These are phyloP conservation scores for Monosporascus sp. DNA, from an alignment of 2,329 filamentous ascomycete species.

Conservation along the genomic window DNA sequence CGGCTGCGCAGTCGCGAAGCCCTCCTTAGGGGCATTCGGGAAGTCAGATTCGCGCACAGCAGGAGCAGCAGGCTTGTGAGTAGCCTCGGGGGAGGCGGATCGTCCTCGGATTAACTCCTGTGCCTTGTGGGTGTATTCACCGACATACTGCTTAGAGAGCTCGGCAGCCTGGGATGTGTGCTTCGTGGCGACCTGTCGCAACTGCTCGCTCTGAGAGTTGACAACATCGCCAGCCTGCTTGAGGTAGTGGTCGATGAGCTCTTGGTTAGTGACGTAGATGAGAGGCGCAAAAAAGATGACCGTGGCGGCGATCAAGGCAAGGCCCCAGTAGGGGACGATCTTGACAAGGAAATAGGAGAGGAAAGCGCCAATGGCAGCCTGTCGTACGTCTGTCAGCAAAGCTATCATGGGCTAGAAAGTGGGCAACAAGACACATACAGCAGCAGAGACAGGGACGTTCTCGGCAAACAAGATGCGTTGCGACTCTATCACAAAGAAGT, in stretches of 20 bases:
- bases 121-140: conserved; percentile 63
- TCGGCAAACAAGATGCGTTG: conserved; percentile 65
- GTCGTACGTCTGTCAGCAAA: conserved; percentile 2
- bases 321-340: conserved; percentile 65
- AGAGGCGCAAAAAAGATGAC: conserved; percentile 58
- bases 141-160: conserved; percentile 62
- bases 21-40: conserved; percentile 36
- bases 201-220: conserved; percentile 58
- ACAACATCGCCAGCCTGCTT: conserved; percentile 52
- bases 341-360: conserved; percentile 65
- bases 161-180: conserved; percentile 59
- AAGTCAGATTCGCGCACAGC: conserved; percentile 41
- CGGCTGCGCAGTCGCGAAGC: conserved; percentile 26
- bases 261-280: conserved; percentile 62
- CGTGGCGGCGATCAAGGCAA: conserved; percentile 55
- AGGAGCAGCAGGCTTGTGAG: conserved; percentile 31
- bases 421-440: conserved; percentile 40
- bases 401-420: conserved; percentile 2
- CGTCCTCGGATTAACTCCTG: conserved; percentile 55
- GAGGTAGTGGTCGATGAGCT: conserved; percentile 61
- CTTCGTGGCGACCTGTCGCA: conserved; percentile 56
- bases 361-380: conserved; percentile 58
- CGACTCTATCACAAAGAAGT: conserved; percentile 67
- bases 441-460: conserved; percentile 55
- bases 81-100: conserved; percentile 36